A percentile compares a stretch with the other conserved stretches of the same genome.
Conservation (phyloP, 148 eudicot genomes). For the Persicaria maculosa region DNA sequence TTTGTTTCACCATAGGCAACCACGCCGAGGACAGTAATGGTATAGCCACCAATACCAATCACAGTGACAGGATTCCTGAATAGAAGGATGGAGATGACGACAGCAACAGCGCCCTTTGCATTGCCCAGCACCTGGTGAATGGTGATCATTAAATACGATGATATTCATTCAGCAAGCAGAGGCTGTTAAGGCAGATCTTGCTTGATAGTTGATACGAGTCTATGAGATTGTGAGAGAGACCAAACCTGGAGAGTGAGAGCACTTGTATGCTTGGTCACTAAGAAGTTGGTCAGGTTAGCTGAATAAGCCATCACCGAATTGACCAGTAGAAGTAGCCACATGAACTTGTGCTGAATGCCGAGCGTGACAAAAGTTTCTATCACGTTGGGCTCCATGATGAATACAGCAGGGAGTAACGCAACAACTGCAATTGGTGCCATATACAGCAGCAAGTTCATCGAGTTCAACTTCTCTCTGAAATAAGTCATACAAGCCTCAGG, state of each 20-base stretch:
- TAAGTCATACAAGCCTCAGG: not conserved
- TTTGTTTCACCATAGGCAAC: conserved; percentile 89
- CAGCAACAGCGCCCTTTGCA: conserved; percentile 98
- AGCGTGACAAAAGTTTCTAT: conserved; percentile 47
- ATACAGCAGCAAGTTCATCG: conserved; percentile 87
- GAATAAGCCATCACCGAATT: conserved; percentile 88
- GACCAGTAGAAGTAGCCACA: conserved; percentile 66
- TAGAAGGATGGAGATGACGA: conserved; percentile 84
- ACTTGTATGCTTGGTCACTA: conserved; percentile 96
- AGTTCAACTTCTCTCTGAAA: conserved; percentile 90
- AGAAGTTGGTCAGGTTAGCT: conserved; percentile 91
- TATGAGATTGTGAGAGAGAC: conserved; percentile 18
- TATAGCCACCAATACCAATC: conserved; percentile 78
- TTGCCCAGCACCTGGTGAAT: conserved; percentile 72
- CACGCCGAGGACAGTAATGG: conserved; percentile 91
- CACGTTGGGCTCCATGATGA: conserved; percentile 93
- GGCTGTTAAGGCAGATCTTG: not conserved
- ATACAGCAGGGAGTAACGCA: conserved; percentile 70
- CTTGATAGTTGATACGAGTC: not conserved
- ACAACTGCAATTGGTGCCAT: conserved; percentile 92
- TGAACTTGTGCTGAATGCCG: conserved; percentile 51
- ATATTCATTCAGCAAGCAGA: not conserved
- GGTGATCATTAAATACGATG: not conserved
- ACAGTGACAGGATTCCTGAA: conserved; percentile 85
- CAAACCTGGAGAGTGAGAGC: conserved; percentile 92